Conservation (phyloP, 257 asterid species). For the Fraxinus americana region DNA sequence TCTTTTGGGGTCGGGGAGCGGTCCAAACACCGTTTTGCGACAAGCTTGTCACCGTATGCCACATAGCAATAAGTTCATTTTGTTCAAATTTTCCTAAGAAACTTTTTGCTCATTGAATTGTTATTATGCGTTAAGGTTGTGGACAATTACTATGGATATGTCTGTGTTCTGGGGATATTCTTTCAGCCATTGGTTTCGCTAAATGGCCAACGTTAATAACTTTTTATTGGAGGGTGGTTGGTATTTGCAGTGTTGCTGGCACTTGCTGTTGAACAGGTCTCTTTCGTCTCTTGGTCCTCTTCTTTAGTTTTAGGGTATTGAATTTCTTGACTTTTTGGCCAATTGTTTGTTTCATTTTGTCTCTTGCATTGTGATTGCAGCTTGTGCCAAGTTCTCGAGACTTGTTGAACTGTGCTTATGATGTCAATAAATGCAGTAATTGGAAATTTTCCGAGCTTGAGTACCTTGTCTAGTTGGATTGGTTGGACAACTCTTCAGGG, state of each 20-base stretch:
- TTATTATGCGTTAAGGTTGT: conserved; percentile 40
- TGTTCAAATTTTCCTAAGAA: background rate
- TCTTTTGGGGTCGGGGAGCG: background rate
- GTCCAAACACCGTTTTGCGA: background rate
- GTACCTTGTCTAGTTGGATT: conserved; percentile 54
- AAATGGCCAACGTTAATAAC: conserved; percentile 67
- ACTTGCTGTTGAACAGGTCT: conserved; percentile 69
- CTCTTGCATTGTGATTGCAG: conserved; percentile 38
- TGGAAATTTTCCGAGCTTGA: conserved; percentile 38
- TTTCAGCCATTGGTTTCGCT: conserved; percentile 61
- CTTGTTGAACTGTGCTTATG: conserved; percentile 60
- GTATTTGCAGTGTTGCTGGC: conserved; percentile 79
- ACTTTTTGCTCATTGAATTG: background rate
- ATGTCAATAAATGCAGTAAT: conserved; percentile 47
- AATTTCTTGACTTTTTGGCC: background rate
- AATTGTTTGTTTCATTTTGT: background rate
- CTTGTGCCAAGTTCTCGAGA: conserved; percentile 77
- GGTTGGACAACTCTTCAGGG: conserved; percentile 39
- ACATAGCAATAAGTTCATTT: background rate
- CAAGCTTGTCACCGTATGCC: background rate
- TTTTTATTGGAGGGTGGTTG: conserved; percentile 80
- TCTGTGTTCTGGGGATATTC: conserved; percentile 56
- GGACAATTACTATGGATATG: conserved; percentile 44
- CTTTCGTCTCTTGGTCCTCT: conserved; percentile 19
- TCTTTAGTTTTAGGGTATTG: background rate